Evolutionary conservation across 768 basidiomycete genomes (phyloP), one percentile per base, ranked within the genome.

Genomic region (Boletus sensibilis): DNA sequence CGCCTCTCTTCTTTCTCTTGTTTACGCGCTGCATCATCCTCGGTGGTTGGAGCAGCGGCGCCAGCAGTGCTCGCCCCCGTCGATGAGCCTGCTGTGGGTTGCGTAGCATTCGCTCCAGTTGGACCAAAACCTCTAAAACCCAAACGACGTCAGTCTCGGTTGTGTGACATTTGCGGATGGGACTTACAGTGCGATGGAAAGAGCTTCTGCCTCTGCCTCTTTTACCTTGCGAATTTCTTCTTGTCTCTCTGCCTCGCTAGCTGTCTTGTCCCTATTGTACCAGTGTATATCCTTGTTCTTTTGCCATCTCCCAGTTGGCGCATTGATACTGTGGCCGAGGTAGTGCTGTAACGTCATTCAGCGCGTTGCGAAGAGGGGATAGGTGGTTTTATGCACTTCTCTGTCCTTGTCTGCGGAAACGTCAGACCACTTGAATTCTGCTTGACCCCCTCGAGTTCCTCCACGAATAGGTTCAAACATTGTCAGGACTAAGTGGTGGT

Each of bases 261-360:
- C 59, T 2, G 68, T 65, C 34, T 58, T 27, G 5, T 94, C 92
- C 29, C 94, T 85, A 64, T 77, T 83, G 68, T 96, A 98, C 95
- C 95, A 98, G 65, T 96, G 94, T 16, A 98, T 76, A 66, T 98
- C 95, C 70, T 95, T 94, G 76, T 94, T 93, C 75, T 95, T 95
- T 75, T 97, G 95, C 95, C 95, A 98, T 45, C 95, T 79, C 2
- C 95, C 95, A 1, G 92, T 92, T 0, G 95, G 95, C 3, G 95
- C 95, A 67, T 95, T 95, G 75, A 97, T 84, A 51, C 91, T 91
- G 69, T 96, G 92, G 5, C 95, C 95, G 3, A 98, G 84, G 72
- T 98, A 98, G 74, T 97, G 88, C 88, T 98, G 66, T 14, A 48
- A 55, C 5, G 46, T 47, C 25, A 34, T 31, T 59, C 44, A 51